These are phyloP conservation scores for Crithidia brevicula DNA, from an alignment of 208 protist species.

Conservation along the genomic window DNA sequence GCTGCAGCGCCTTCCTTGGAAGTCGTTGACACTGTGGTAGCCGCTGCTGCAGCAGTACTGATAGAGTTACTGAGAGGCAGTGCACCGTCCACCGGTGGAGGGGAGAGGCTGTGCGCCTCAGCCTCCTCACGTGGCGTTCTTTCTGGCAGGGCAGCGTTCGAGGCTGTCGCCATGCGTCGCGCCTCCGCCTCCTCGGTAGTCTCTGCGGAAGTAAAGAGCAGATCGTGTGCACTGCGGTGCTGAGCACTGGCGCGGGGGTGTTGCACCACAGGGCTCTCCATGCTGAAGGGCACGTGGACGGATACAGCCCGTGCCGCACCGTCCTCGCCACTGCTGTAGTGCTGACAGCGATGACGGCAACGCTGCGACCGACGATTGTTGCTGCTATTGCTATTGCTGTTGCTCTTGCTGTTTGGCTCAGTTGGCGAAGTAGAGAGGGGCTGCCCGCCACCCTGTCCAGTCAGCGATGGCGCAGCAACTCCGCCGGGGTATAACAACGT, in stretches of 20 bases:
- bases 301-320: constrained; percentile 8
- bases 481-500: not conserved
- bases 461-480: not conserved
- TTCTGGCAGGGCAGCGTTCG: not conserved
- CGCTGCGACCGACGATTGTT: not conserved
- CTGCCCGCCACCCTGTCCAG: not conserved
- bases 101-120: not conserved
- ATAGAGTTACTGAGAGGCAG: not conserved
- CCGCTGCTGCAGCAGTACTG: not conserved
- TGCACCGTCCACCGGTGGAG: not conserved
- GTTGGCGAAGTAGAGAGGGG: no score
- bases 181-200: not conserved
- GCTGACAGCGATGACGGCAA: not conserved
- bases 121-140: constrained; percentile 12
- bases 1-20: not conserved
- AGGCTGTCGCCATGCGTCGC: not conserved
- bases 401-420: no score
- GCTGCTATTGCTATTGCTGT: no score
- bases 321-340: not conserved
- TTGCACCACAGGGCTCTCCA: constrained; percentile 6
- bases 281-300: constrained; percentile 23
- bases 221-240: constrained; percentile 10
- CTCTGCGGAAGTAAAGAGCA: constrained; percentile 20
- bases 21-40: not conserved
- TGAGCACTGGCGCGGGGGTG: not conserved